Conservation (phyloP, 2,329 filamentous ascomycete genomes). For the Chrysoporthe puriensis region DNA sequence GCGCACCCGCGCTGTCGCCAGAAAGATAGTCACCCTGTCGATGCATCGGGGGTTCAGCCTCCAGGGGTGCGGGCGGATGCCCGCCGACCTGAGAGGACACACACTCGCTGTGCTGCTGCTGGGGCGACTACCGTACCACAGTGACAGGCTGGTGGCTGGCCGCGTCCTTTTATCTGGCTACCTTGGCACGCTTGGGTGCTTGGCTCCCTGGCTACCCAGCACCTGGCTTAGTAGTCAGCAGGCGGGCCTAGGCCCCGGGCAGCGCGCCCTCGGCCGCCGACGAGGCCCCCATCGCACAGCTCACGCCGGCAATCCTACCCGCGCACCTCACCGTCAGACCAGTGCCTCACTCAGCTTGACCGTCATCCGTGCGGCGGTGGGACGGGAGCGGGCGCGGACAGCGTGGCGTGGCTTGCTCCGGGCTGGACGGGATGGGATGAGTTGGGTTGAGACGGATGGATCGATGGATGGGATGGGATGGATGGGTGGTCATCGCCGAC, state of each 20-base stretch:
- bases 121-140: too few species aligned
- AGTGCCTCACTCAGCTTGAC: background rate
- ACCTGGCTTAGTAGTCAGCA: too few species aligned
- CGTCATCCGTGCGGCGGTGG: background rate
- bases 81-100: too few species aligned
- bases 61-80: background rate
- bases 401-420: conserved; percentile 7
- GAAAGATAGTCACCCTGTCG: background rate
- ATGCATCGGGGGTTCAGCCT: conserved; percentile 9
- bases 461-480: background rate
- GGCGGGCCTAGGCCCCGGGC: too few species aligned
- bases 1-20: conserved; percentile 6
- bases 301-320: background rate
- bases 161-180: too few species aligned
- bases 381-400: conserved; percentile 3
- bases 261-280: too few species aligned
- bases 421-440: background rate
- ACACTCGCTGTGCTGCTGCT: too few species aligned
- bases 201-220: too few species aligned
- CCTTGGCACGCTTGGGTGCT: too few species aligned
- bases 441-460: background rate
- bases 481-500: background rate
- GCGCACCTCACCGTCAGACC: background rate
- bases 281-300: background rate
- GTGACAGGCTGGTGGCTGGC: too few species aligned